Evolutionary conservation across 2,329 filamentous ascomycete genomes (phyloP).

Genomic region (Parastagonospora avenae): DNA sequence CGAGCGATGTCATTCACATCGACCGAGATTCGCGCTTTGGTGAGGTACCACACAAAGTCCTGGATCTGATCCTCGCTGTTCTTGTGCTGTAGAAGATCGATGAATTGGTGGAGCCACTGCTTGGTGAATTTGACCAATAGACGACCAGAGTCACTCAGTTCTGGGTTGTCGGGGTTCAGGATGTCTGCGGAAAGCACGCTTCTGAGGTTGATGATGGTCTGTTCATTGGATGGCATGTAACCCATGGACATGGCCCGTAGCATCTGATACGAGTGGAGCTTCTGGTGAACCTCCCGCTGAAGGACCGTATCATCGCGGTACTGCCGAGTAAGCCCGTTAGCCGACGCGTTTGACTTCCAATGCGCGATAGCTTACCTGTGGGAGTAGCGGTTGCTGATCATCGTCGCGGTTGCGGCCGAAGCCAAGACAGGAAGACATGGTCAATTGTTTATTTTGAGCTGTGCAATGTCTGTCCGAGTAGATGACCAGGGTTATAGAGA

Average conservation of each 20-base stretch:
- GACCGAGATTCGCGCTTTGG: constrained; percentile 72
- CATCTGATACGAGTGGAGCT: constrained; percentile 94
- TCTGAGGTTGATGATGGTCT: constrained; percentile 78
- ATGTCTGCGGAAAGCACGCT: constrained; percentile 78
- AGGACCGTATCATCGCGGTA: constrained; percentile 81
- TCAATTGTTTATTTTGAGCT: background rate
- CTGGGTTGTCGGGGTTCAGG: constrained; percentile 74
- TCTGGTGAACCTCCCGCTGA: constrained; percentile 74
- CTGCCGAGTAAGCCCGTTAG: constrained; percentile 4
- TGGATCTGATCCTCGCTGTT: constrained; percentile 86
- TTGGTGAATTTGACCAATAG: constrained; percentile 73
- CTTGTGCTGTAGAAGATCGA: constrained; percentile 81
- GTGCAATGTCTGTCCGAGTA: background rate
- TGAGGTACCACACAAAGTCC: constrained; percentile 85
- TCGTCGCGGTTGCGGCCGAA: constrained; percentile 57
- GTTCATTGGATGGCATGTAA: constrained; percentile 91
- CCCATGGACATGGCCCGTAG: constrained; percentile 78
- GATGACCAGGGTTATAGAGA: background rate
- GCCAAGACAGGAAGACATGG: constrained; percentile 70
- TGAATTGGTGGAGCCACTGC: constrained; percentile 77
- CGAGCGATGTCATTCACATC: constrained; percentile 68
- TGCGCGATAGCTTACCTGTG: constrained; percentile 53
- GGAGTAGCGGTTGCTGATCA: constrained; percentile 76
- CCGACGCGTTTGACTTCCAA: background rate
- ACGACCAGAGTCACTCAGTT: constrained; percentile 78